phyloP scores from a whole-genome alignment of 1,139 yeast genomes.

The Blastobotrys niveus region DNA sequence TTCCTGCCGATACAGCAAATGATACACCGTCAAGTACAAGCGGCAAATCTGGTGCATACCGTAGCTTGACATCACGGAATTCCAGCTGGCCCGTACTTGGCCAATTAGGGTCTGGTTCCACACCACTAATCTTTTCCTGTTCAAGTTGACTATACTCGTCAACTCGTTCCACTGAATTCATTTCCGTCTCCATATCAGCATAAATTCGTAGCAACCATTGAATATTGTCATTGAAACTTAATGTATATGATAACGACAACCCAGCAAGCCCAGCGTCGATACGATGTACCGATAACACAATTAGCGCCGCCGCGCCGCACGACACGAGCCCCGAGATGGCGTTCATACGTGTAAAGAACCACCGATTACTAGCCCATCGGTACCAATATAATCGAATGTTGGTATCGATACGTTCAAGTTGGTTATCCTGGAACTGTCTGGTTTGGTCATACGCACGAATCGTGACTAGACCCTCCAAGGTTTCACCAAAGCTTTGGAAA shows the following conservation, averaged over 20 bases:
- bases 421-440: constrained; percentile 68
- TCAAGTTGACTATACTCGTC: constrained; percentile 59
- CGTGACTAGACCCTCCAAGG: constrained; percentile 66
- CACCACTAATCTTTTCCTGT: constrained; percentile 39
- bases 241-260: constrained; percentile 83
- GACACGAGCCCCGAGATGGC: constrained; percentile 83
- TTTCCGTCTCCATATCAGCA: constrained; percentile 68
- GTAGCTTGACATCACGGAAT: constrained; percentile 54
- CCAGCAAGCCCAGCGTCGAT: constrained; percentile 90
- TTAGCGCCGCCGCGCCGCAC: constrained; percentile 75
- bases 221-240: constrained; percentile 84
- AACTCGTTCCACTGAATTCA: constrained; percentile 75
- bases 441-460: constrained; percentile 81
- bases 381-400: constrained; percentile 92
- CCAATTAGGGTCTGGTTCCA: constrained; percentile 43
- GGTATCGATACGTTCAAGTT: constrained; percentile 57
- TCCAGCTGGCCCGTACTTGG: constrained; percentile 52
- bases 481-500: constrained; percentile 72
- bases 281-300: constrained; percentile 67
- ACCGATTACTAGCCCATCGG: constrained; percentile 86
- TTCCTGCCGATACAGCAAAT: constrained; percentile 43
- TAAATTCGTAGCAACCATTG: constrained; percentile 82
- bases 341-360: constrained; percentile 93
- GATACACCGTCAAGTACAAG: constrained; percentile 54
- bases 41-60: constrained; percentile 72